A percentile compares a stretch with the other conserved stretches of the same genome.
Evolutionary conservation across 768 basidiomycete genomes (phyloP).

Genomic region (Kwoniella europaea): DNA sequence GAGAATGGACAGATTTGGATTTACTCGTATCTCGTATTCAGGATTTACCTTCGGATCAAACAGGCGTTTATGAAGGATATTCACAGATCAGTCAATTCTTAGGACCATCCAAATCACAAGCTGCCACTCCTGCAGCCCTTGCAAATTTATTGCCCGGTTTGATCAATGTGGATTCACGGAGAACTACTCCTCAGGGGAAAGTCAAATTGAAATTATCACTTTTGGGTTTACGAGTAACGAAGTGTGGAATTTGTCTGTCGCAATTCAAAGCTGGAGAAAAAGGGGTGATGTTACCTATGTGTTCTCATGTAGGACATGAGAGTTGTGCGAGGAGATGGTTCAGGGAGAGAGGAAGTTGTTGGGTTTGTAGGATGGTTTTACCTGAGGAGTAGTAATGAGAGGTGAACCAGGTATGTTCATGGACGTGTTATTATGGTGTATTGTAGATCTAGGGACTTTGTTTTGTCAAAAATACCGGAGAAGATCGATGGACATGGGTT

Average conservation of each 20-base stretch:
- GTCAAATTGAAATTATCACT: conserved; percentile 73
- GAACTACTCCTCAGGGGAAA: conserved; percentile 69
- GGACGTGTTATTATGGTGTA: neutral
- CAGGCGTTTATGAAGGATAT: conserved; percentile 61
- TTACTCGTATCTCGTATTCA: conserved; percentile 67
- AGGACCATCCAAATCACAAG: conserved; percentile 62
- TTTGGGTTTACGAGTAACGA: conserved; percentile 69
- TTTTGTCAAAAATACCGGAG: too few species aligned
- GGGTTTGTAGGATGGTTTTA: conserved; percentile 64
- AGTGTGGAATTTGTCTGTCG: conserved; percentile 74
- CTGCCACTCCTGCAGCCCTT: conserved; percentile 39
- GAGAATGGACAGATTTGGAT: conserved; percentile 68
- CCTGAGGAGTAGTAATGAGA: conserved; percentile 17
- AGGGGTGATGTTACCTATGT: conserved; percentile 66
- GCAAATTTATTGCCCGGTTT: conserved; percentile 51
- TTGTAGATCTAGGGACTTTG: neutral
- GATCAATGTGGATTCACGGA: conserved; percentile 67
- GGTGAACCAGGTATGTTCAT: too few species aligned
- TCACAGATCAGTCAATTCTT: conserved; percentile 68
- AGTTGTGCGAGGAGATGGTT: conserved; percentile 70
- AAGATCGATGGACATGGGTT: too few species aligned
- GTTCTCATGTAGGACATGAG: conserved; percentile 68
- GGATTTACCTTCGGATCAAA: conserved; percentile 3
- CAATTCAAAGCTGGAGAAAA: conserved; percentile 69
- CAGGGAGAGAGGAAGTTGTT: conserved; percentile 67